Conservation (phyloP, 2,329 filamentous ascomycete species). For the Fusarium solani-melongenae region DNA sequence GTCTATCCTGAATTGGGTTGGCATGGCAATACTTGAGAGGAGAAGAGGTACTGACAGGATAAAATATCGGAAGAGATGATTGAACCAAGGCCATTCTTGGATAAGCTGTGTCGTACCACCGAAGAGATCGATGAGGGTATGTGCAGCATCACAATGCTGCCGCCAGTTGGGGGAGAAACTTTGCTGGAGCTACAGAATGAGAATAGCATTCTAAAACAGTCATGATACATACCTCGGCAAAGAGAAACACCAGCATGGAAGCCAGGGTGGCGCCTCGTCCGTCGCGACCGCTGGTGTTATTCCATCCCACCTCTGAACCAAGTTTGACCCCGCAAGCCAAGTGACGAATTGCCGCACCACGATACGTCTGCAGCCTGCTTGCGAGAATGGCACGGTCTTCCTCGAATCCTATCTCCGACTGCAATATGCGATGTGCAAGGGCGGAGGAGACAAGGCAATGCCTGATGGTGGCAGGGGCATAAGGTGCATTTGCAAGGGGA, state of each 20-base stretch:
- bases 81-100: background rate
- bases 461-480: constrained; percentile 7
- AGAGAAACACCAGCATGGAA: constrained; percentile 23
- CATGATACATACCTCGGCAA: constrained; percentile 22
- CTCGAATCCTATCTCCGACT: constrained; percentile 1
- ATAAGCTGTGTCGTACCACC: constrained; percentile 20
- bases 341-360: constrained; percentile 26
- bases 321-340: constrained; percentile 12
- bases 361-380: constrained; percentile 22
- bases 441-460: constrained; percentile 24
- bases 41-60: constrained; percentile 12
- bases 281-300: background rate
- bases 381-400: constrained; percentile 9
- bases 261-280: background rate
- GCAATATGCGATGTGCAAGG: constrained; percentile 30
- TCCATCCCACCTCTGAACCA: background rate
- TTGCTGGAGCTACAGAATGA: constrained; percentile 20
- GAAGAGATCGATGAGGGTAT: constrained; percentile 20
- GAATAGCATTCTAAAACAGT: background rate
- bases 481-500: background rate
- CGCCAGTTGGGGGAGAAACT: constrained; percentile 29
- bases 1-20: constrained; percentile 9
- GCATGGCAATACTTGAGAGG: background rate
- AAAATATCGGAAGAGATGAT: constrained; percentile 20
- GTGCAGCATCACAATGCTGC: constrained; percentile 21